Conservation (phyloP, 139 green algal species). For the Desmodesmus armatus region DNA sequence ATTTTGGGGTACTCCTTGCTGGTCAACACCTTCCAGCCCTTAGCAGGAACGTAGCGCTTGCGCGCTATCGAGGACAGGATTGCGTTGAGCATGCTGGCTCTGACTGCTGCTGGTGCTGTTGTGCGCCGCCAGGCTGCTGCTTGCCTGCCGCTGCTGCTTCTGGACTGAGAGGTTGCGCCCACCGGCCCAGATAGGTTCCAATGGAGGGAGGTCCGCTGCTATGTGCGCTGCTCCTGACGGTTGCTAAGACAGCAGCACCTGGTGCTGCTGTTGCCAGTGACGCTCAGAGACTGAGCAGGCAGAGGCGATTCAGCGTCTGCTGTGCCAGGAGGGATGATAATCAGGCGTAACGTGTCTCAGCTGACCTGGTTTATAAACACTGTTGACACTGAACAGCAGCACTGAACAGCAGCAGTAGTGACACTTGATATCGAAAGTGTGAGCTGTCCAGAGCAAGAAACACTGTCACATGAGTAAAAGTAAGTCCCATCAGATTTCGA, state of each 20-base stretch:
- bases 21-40: conserved; percentile 40
- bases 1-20: conserved; percentile 8
- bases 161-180: neutral
- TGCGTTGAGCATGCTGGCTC: neutral
- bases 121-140: neutral
- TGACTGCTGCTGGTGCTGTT: neutral
- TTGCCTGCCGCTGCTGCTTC: neutral
- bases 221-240: neutral
- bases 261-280: neutral
- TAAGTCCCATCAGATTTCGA: too few relatives aligned
- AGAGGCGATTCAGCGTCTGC: too few relatives aligned
- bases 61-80: conserved; percentile 32
- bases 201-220: neutral
- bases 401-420: too few relatives aligned
- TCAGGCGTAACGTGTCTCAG: too few relatives aligned
- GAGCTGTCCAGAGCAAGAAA: too few relatives aligned
- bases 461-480: too few relatives aligned
- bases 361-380: too few relatives aligned
- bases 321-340: too few relatives aligned
- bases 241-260: too few relatives aligned
- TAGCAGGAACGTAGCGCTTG: conserved; percentile 9
- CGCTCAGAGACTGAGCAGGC: too few relatives aligned
- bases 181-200: neutral
- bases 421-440: too few relatives aligned
- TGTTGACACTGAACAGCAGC: too few relatives aligned